Percentiles rank a stretch among this genome's conserved stretches.
These are phyloP conservation scores for Globisporangium okanoganense DNA, from an alignment of 352 stramenopile species.

Conservation along the genomic window DNA sequence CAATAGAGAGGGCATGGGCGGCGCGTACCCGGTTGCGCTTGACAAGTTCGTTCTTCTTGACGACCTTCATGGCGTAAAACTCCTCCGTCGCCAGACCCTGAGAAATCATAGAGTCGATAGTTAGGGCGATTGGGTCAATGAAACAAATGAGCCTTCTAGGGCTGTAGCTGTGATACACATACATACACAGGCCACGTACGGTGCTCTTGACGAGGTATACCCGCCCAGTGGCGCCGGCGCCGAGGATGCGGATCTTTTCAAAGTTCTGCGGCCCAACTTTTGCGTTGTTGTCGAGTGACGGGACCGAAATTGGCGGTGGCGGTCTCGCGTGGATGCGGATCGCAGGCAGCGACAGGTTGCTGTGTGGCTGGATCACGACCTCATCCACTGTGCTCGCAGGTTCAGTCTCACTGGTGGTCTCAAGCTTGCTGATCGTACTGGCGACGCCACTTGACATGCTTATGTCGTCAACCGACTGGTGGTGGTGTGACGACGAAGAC, in stretches of 20 bases:
- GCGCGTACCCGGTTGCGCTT: conserved; percentile 30
- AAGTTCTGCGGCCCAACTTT: conserved; percentile 44
- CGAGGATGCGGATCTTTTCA: conserved; percentile 45
- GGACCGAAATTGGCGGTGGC: background rate
- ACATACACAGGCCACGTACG: conserved; percentile 17
- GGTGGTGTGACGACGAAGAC: background rate
- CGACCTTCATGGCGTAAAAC: conserved; percentile 57
- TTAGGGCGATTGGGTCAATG: background rate
- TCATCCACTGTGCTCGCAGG: background rate
- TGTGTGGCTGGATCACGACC: conserved; percentile 3
- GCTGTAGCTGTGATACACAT: background rate
- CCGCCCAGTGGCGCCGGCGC: conserved; percentile 31
- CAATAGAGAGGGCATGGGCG: background rate
- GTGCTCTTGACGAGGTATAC: conserved; percentile 48
- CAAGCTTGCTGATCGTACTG: no score
- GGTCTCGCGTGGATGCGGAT: background rate
- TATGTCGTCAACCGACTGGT: background rate
- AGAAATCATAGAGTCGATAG: background rate
- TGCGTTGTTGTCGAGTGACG: conserved; percentile 8
- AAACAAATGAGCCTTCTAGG: background rate
- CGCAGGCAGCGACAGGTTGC: background rate
- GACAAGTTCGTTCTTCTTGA: conserved; percentile 50
- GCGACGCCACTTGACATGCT: background rate
- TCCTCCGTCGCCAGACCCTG: conserved; percentile 32
- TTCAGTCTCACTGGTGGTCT: background rate